Percentiles rank a stretch among this genome's conserved stretches.
These are phyloP conservation scores for Elaphomyces granulatus DNA, from an alignment of 495 filamentous ascomycete species.

Conservation along the genomic window DNA sequence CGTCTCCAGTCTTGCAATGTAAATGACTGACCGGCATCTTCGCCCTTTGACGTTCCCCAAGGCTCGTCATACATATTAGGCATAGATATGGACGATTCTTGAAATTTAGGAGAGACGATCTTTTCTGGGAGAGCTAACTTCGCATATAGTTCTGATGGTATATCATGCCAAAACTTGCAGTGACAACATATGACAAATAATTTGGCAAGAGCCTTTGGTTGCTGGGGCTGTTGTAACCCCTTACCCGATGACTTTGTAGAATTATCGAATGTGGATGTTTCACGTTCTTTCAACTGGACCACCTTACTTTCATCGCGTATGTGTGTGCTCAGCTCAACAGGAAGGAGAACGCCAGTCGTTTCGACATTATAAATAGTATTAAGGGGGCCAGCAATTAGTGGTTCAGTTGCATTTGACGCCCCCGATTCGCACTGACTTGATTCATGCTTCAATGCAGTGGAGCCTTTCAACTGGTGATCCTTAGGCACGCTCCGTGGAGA, in stretches of 20 bases:
- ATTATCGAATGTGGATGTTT: background rate
- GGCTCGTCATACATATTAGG: slow-evolving; percentile 2
- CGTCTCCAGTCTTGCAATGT: background rate
- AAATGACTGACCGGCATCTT: background rate
- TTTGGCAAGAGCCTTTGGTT: slow-evolving; percentile 47
- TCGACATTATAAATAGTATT: too few relatives aligned
- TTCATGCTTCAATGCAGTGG: too few relatives aligned
- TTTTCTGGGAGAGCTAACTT: slow-evolving; percentile 53
- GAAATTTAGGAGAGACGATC: background rate
- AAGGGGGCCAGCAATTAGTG: too few relatives aligned
- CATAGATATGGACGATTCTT: slow-evolving; percentile 5
- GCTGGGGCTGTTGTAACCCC: background rate
- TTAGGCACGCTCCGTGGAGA: too few relatives aligned
- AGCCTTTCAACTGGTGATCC: too few relatives aligned
- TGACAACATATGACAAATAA: slow-evolving; percentile 69
- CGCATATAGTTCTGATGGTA: slow-evolving; percentile 61
- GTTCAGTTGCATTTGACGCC: too few relatives aligned
- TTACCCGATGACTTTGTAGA: background rate
- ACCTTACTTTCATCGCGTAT: too few relatives aligned
- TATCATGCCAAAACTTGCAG: slow-evolving; percentile 71
- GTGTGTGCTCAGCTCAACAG: too few relatives aligned
- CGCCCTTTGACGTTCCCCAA: background rate
- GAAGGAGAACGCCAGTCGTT: too few relatives aligned
- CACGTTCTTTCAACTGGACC: too few relatives aligned
- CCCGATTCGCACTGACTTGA: too few relatives aligned